Conservation (phyloP, 1,284 basidiomycete genomes). For the Malassezia obtusa region DNA sequence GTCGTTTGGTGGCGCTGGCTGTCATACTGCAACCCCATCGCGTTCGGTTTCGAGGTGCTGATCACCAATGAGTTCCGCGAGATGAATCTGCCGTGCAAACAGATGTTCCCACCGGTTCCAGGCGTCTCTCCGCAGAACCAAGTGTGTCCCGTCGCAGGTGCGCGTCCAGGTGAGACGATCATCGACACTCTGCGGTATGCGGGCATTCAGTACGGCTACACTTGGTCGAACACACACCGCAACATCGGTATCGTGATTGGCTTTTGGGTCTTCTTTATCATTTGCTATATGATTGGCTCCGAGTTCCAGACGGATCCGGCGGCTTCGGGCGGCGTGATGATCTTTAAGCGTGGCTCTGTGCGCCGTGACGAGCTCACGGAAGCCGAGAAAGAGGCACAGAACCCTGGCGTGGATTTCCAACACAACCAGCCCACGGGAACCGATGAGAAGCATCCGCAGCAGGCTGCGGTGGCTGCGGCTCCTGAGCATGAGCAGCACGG, state of each 20-base stretch:
- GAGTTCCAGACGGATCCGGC: slow-evolving; percentile 33
- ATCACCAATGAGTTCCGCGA: slow-evolving; percentile 36
- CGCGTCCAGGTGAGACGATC: slow-evolving; percentile 21
- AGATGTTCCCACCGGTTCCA: slow-evolving; percentile 21
- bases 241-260: slow-evolving; percentile 36
- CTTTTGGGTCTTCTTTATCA: slow-evolving; percentile 28
- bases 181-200: slow-evolving; percentile 24
- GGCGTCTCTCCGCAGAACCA: slow-evolving; percentile 22
- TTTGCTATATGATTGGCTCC: slow-evolving; percentile 25
- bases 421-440: background rate
- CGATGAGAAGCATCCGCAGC: background rate
- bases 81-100: slow-evolving; percentile 23
- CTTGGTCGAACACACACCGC: slow-evolving; percentile 18
- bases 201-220: slow-evolving; percentile 22
- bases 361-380: background rate
- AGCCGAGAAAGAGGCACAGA: background rate
- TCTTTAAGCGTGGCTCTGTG: slow-evolving; percentile 27
- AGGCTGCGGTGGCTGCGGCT: no score
- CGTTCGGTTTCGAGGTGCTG: slow-evolving; percentile 35
- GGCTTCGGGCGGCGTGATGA: slow-evolving; percentile 30
- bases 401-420: background rate
- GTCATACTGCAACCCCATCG: slow-evolving; percentile 36
- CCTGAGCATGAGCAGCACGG: slow-evolving; percentile 4
- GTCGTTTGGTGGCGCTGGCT: slow-evolving; percentile 42
- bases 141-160: slow-evolving; percentile 28